Conservation (phyloP, 1,139 yeast species). For the Saccharomyces hybrid region DNA sequence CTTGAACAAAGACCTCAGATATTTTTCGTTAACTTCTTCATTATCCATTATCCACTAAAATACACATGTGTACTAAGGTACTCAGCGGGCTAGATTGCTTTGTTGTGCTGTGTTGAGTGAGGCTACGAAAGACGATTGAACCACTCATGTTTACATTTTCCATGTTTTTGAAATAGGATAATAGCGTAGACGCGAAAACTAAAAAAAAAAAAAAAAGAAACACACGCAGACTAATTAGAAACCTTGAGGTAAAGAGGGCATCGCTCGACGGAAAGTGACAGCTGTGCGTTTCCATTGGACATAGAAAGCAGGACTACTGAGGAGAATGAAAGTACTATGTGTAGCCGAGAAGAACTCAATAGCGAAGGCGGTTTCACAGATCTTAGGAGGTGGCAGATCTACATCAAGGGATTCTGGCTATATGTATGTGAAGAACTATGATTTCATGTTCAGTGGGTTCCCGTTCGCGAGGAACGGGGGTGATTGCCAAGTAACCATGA, state of each 20-base stretch:
- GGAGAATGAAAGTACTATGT: constrained; percentile 67
- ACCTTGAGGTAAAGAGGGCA: not conserved
- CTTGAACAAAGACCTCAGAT: not conserved
- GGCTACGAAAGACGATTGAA: not conserved
- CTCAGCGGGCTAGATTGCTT: no score
- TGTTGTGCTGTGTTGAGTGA: no score
- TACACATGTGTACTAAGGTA: not conserved
- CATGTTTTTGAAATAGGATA: not conserved
- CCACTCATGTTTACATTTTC: not conserved
- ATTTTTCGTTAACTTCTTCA: not conserved
- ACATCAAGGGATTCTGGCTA: constrained; percentile 43
- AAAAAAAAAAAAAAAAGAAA: not conserved
- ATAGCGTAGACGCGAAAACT: not conserved
- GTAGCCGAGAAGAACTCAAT: constrained; percentile 98
- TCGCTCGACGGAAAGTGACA: not conserved
- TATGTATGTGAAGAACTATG: constrained; percentile 74
- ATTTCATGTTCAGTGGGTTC: constrained; percentile 55
- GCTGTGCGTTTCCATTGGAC: not conserved
- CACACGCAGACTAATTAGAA: constrained; percentile 6
- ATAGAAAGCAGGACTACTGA: not conserved
- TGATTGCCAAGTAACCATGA: constrained; percentile 68
- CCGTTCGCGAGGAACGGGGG: constrained; percentile 31
- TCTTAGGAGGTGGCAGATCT: constrained; percentile 66
- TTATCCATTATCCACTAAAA: not conserved
- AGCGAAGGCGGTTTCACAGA: constrained; percentile 73